Percentiles rank a stretch among this genome's conserved stretches.
phyloP scores from a whole-genome alignment of 1,139 yeast species.

The Suhomyces maxii region DNA sequence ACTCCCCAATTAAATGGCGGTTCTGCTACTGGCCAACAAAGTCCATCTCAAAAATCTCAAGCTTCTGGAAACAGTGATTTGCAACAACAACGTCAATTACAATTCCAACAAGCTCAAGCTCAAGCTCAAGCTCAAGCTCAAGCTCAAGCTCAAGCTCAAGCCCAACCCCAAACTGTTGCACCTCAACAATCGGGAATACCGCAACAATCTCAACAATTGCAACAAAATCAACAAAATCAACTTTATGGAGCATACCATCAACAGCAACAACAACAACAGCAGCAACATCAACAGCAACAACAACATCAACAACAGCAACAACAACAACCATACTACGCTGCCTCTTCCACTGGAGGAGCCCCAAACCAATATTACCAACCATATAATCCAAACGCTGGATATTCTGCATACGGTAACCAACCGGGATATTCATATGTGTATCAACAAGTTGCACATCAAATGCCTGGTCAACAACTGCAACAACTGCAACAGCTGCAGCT shows the following conservation, averaged over 20 bases:
- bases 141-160: constrained; percentile 15
- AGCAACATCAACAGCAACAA: constrained; percentile 16
- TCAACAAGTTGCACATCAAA: constrained; percentile 13
- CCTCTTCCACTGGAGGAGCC: constrained; percentile 10
- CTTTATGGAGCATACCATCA: constrained; percentile 12
- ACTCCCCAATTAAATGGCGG: constrained; percentile 18
- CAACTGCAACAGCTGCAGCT: constrained; percentile 9
- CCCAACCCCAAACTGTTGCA: too few species aligned
- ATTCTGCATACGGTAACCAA: constrained; percentile 22
- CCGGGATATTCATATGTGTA: constrained; percentile 24
- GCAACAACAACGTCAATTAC: constrained; percentile 17
- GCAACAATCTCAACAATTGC: constrained; percentile 12
- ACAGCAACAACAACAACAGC: constrained; percentile 14
- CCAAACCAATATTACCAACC: constrained; percentile 22
- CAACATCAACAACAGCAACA: constrained; percentile 16
- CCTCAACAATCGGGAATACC: constrained; percentile 13
- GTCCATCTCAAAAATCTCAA: constrained; percentile 8
- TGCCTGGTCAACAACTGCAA: constrained; percentile 10
- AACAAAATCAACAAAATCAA: constrained; percentile 16
- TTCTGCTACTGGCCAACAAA: constrained; percentile 13
- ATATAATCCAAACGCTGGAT: constrained; percentile 19
- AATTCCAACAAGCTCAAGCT: constrained; percentile 17
- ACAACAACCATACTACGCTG: constrained; percentile 16
- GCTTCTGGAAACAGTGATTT: constrained; percentile 4
- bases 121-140: constrained; percentile 15